These are phyloP conservation scores for Colletotrichum horii DNA, from an alignment of 2,329 filamentous ascomycete genomes.

Conservation along the genomic window DNA sequence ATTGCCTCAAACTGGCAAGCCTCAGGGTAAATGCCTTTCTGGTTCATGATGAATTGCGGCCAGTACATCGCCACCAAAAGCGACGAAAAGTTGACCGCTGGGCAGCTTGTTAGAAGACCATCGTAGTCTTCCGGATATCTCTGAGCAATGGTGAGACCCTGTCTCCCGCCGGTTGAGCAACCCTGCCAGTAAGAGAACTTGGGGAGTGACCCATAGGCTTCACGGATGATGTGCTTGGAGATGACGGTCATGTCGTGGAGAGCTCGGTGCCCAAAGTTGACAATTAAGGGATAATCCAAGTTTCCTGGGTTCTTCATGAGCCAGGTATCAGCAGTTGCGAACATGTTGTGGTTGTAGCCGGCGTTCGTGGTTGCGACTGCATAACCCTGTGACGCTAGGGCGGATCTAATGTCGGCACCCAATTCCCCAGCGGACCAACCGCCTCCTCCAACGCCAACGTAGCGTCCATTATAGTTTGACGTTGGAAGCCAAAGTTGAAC, in stretches of 20 bases:
- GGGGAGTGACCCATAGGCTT: slow-evolving; percentile 46
- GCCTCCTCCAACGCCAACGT: slow-evolving; percentile 33
- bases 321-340: slow-evolving; percentile 13
- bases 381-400: slow-evolving; percentile 39
- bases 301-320: slow-evolving; percentile 14
- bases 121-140: slow-evolving; percentile 63
- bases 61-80: background rate
- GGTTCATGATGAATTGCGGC: background rate
- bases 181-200: slow-evolving; percentile 59
- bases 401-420: background rate
- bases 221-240: slow-evolving; percentile 50
- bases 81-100: slow-evolving; percentile 37
- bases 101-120: slow-evolving; percentile 55
- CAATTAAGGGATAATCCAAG: background rate
- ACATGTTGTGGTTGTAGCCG: slow-evolving; percentile 16
- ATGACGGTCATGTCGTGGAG: slow-evolving; percentile 43
- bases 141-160: slow-evolving; percentile 61
- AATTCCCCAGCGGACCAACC: slow-evolving; percentile 29
- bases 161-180: slow-evolving; percentile 64
- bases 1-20: slow-evolving; percentile 35
- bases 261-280: background rate
- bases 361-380: slow-evolving; percentile 27
- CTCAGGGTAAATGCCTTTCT: background rate
- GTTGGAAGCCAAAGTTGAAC: slow-evolving; percentile 29
- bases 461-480: slow-evolving; percentile 34